Conservation (phyloP, 441 rosid species). For the Bruguiera hainesii region DNA sequence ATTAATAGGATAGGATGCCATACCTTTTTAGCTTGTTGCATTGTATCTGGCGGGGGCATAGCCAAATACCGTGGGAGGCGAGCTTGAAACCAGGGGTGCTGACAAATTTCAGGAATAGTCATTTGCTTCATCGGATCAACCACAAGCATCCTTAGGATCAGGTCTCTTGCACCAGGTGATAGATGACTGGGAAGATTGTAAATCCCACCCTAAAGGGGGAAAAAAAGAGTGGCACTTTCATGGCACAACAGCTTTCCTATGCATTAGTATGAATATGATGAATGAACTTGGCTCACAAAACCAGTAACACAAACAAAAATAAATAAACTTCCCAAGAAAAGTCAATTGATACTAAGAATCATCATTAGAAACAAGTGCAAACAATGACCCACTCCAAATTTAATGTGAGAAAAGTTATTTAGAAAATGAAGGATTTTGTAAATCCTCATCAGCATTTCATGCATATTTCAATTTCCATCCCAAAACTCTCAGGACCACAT, state of each 20-base stretch:
- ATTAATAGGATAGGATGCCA: conserved; percentile 9
- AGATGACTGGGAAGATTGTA: conserved; percentile 97
- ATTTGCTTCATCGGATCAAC: conserved; percentile 96
- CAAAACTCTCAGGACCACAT: no score
- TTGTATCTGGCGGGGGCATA: conserved; percentile 92
- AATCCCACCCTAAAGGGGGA: conserved; percentile 68
- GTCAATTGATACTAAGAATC: not conserved
- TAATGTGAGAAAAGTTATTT: no score
- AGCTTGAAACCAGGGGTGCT: conserved; percentile 91
- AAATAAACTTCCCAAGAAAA: not conserved
- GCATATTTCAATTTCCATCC: no score
- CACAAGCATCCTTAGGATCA: conserved; percentile 92
- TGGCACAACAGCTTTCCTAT: not conserved
- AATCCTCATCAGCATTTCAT: no score
- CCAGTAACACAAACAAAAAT: not conserved
- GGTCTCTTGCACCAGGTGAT: conserved; percentile 86
- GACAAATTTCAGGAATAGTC: conserved; percentile 91
- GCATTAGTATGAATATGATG: not conserved
- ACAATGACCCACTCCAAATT: no score
- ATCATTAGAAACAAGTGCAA: not conserved
- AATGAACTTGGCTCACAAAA: not conserved
- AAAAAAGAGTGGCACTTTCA: not conserved
- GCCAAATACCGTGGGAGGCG: conserved; percentile 96
- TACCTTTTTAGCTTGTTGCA: conserved; percentile 98
- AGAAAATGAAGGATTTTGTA: no score